Conservation (phyloP, 2,329 filamentous ascomycete species). For the Fusarium camptoceras region DNA sequence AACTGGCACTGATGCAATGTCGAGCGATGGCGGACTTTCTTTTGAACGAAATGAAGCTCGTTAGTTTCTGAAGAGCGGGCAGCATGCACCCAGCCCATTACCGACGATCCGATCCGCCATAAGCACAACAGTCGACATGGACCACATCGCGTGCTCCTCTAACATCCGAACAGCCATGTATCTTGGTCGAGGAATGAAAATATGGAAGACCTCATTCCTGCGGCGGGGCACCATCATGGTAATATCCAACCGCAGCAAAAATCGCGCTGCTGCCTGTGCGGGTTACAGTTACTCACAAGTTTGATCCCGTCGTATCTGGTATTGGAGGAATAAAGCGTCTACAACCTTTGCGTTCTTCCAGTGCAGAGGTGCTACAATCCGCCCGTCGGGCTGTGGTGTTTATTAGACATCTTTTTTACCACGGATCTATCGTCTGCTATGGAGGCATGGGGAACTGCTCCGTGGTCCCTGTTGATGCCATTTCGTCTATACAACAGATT, state of each 20-base stretch:
- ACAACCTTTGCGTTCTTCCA: neutral
- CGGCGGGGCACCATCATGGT: slow-evolving; percentile 1
- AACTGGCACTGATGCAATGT: slow-evolving; percentile 4
- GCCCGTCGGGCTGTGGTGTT: neutral
- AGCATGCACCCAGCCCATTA: slow-evolving; percentile 23
- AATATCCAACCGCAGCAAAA: slow-evolving; percentile 1
- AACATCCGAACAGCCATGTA: neutral
- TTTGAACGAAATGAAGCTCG: slow-evolving; percentile 3
- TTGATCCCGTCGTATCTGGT: neutral
- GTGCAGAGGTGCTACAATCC: neutral
- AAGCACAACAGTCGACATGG: slow-evolving; percentile 15
- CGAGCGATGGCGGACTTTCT: neutral
- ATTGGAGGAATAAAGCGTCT: neutral
- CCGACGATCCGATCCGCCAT: slow-evolving; percentile 37
- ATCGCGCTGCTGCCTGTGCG: slow-evolving; percentile 18
- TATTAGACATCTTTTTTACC: slow-evolving; percentile 7
- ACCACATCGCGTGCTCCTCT: slow-evolving; percentile 1
- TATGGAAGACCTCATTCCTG: neutral
- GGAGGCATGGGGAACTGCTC: neutral
- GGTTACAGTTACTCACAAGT: neutral
- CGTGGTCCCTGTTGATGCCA: neutral
- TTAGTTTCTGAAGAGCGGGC: slow-evolving; percentile 5
- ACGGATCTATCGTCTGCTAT: slow-evolving; percentile 1
- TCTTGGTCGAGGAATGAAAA: neutral
- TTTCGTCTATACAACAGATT: slow-evolving; percentile 3